Evolutionary conservation across 2,329 filamentous ascomycete species (phyloP), one percentile per base, ranked within the genome.

Genomic region (Aspergillus terreus): DNA sequence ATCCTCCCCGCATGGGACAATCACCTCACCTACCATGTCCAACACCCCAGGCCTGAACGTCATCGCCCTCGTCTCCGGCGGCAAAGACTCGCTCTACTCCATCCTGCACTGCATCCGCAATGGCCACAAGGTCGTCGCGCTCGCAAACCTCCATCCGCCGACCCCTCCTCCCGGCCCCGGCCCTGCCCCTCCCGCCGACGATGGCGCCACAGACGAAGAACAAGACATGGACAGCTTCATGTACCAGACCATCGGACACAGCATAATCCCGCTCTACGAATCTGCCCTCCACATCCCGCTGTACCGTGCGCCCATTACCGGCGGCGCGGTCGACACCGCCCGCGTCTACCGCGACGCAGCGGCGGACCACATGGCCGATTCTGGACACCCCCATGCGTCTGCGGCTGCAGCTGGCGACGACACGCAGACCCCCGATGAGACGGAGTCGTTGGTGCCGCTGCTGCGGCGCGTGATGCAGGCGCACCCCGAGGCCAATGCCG

Each of bases 171-270:
- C 23, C 4, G 4, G 6, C 23, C 23, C 23, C 1, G 23, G 23
- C 23, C 23, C 23, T 23, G 23, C 19, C 14, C 35, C 15, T 14
- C n/a, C n/a, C 14, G 53, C 47, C 45, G 35, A 56, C 10, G 50
- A 57, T 30, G 41, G 50, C 7, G 51, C 55, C 10, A 67, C 76
- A 44, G 75, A 68, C 10, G 67, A 76, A 44, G 75, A 68, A 56
- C 74, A 80, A 50, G 89, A 97, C 69, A 80, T 95, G 62, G 90
- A 99, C 72, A 96, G 92, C 75, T 97, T 94, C 84, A 99, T 99
- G 94, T 99, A 97, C 77, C 94, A 99, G 77, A 99, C 94, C 3
- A 89, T 96, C 54, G 94, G 94, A 11, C 90, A 97, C 71, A 81
- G 84, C 52, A 77, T 96, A 15, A 86, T 97, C 51, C 90, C 92